Percentiles rank a stretch among this genome's conserved stretches.
Conservation (phyloP, 257 asterid species). For the Solanum sejunctum region DNA sequence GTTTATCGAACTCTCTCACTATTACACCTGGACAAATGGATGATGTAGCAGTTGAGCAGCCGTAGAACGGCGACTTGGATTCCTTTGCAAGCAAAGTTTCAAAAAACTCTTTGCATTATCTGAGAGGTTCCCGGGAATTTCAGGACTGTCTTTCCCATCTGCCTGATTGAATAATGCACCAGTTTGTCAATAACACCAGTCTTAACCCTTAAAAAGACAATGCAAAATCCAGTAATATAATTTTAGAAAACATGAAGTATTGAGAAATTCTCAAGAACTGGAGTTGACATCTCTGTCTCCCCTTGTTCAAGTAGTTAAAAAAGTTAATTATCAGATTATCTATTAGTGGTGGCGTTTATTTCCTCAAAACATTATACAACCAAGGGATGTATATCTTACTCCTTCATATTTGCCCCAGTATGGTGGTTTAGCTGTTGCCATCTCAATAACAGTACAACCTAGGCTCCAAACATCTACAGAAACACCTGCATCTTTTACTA, state of each 20-base stretch:
- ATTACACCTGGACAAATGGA: constrained; percentile 23
- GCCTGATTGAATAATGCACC: constrained; percentile 41
- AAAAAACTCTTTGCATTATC: constrained; percentile 42
- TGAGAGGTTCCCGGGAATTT: constrained; percentile 44
- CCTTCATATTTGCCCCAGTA: constrained; percentile 57
- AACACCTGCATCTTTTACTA: constrained; percentile 31
- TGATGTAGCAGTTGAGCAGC: constrained; percentile 47
- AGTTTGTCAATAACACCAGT: constrained; percentile 18
- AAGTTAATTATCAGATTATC: not conserved
- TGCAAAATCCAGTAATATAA: not conserved
- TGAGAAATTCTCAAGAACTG: not conserved
- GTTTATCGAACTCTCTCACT: no score
- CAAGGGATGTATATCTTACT: constrained; percentile 11
- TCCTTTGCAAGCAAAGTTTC: constrained; percentile 43
- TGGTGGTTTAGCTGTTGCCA: constrained; percentile 69
- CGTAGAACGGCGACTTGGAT: constrained; percentile 43
- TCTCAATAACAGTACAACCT: constrained; percentile 62
- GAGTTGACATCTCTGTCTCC: not conserved
- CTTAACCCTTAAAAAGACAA: not conserved
- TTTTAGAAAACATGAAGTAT: not conserved
- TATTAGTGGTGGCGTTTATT: not conserved
- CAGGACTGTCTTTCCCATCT: constrained; percentile 47
- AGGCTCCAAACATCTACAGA: constrained; percentile 82
- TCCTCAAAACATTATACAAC: not conserved
- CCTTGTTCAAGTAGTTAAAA: not conserved